Percentiles rank a stretch among this genome's conserved stretches.
Conservation (phyloP, 2,329 filamentous ascomycete species). For the Aspergillus sp. region DNA sequence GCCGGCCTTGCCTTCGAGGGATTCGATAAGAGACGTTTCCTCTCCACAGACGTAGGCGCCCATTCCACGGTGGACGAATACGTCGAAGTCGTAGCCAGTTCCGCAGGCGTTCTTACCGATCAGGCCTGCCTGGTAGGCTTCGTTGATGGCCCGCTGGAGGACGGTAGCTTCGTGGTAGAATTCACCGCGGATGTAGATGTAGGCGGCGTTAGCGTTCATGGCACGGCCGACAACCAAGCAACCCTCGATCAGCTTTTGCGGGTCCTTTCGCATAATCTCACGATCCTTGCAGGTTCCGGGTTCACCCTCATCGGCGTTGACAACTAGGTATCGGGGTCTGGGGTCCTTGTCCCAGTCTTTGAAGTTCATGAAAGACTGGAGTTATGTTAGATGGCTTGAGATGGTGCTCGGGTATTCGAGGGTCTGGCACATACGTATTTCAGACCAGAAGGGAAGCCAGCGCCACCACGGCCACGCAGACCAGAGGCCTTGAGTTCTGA, state of each 20-base stretch:
- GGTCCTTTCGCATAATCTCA: slow-evolving; percentile 99
- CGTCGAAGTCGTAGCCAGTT: slow-evolving; percentile 95
- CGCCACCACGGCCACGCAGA: slow-evolving; percentile 91
- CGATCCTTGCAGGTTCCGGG: slow-evolving; percentile 99
- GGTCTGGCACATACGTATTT: slow-evolving; percentile 78
- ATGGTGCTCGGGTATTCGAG: not conserved
- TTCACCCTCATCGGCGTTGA: slow-evolving; percentile 98
- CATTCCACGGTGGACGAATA: slow-evolving; percentile 94
- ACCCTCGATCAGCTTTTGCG: slow-evolving; percentile 97
- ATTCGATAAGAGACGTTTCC: slow-evolving; percentile 97
- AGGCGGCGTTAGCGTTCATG: slow-evolving; percentile 98
- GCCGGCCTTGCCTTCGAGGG: slow-evolving; percentile 95
- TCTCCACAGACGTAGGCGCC: slow-evolving; percentile 98
- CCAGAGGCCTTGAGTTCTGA: slow-evolving; percentile 96
- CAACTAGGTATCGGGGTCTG: slow-evolving; percentile 93
- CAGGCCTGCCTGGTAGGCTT: slow-evolving; percentile 89
- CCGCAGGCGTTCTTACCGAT: slow-evolving; percentile 98
- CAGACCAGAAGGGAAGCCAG: slow-evolving; percentile 94
- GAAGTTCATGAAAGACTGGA: slow-evolving; percentile 98
- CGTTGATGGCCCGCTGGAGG: slow-evolving; percentile 92
- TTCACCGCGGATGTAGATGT: slow-evolving; percentile 99
- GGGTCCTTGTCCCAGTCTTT: slow-evolving; percentile 98
- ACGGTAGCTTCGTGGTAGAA: slow-evolving; percentile 95
- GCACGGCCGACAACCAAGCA: slow-evolving; percentile 93
- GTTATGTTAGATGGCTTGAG: not conserved